A percentile compares a stretch with the other conserved stretches of the same genome.
Conservation (phyloP, 106 monocot species). For the Iris macrosiphon region DNA sequence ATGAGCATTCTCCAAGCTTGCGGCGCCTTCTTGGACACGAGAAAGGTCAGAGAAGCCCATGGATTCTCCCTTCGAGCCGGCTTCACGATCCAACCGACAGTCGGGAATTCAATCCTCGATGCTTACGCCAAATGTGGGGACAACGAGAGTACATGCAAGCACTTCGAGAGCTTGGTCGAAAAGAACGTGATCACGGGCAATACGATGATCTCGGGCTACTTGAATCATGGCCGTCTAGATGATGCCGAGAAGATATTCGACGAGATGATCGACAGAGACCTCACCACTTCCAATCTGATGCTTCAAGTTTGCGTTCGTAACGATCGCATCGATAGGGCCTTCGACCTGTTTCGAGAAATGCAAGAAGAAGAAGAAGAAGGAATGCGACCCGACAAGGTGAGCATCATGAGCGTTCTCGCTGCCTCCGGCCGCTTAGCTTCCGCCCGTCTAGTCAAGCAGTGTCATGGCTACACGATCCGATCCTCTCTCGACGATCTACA, state of each 20-base stretch:
- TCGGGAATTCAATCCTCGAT: slow-evolving; percentile 47
- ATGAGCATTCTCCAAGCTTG: slow-evolving; percentile 44
- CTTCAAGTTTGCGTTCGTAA: slow-evolving; percentile 40
- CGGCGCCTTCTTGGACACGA: slow-evolving; percentile 13
- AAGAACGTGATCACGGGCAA: slow-evolving; percentile 46
- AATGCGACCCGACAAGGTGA: slow-evolving; percentile 29
- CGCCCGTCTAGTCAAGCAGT: slow-evolving; percentile 36
- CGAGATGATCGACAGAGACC: slow-evolving; percentile 39
- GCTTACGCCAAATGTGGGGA: slow-evolving; percentile 46
- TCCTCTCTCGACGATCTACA: slow-evolving; percentile 27
- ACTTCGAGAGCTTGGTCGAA: slow-evolving; percentile 17
- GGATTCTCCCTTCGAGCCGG: slow-evolving; percentile 38
- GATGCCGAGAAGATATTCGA: slow-evolving; percentile 44
- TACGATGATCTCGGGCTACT: slow-evolving; percentile 48
- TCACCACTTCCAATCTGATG: slow-evolving; percentile 60
- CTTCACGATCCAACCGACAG: slow-evolving; percentile 11
- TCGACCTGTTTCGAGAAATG: slow-evolving; percentile 37
- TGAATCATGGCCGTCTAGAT: slow-evolving; percentile 30
- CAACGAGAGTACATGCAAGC: slow-evolving; percentile 19
- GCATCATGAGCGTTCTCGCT: slow-evolving; percentile 45
- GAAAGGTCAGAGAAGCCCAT: slow-evolving; percentile 52
- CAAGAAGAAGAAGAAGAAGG: slow-evolving; percentile 24
- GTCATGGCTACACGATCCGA: slow-evolving; percentile 43
- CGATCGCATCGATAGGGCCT: slow-evolving; percentile 20
- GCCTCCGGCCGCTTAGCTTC: slow-evolving; percentile 41